Base-by-base conservation (phyloP, 108 stramenopile genomes). In the Discostella pseudostelligera region DNA sequence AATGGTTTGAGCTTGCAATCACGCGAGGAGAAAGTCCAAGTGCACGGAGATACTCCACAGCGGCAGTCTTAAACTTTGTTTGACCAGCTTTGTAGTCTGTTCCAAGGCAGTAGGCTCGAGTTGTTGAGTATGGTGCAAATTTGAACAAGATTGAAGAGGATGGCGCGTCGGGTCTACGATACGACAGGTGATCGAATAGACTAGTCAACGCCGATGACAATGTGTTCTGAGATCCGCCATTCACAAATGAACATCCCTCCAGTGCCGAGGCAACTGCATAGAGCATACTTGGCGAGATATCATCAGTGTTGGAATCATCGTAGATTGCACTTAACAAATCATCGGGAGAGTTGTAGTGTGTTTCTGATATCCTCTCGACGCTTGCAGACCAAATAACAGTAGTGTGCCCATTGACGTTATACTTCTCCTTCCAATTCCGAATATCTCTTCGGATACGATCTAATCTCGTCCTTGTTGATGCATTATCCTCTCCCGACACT, bases 21-120 rank as follows among this genome's bases (percentile, higher is more conserved):
- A 92, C 90, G 40, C 83, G 78, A 37, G 90, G 88, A 19, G 75
- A 80, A 25, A 92, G 81, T 29, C 83, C 93, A 29, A 89, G 65
- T 24, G 86, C 74, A 14, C 90, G 80, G 10, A 90, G 48, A 66
- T 94, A 94, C 64, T 94, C 93, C 24, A 92, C 88, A 14, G 87
- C 92, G 11, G 85, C 81, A 20, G 92, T 90, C 64, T 94, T 94
- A 73, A 90, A 87, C 62, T 94, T 92, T 19, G 93, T 94, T 65
- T 94, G 92, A 8, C 92, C 92, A 5, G 90, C 83, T 53, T 94
- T 94, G 67, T 89, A 92, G 69, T 94, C 90, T 2, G 93, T 92
- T 57, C 93, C 90, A 13, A 92, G 81, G 36, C 71, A 59, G 66
- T 87, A 93, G 48, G 82, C 82, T 48, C 35, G 70, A 48, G 39